These are phyloP conservation scores for Mycena kentingensis DNA, from an alignment of 768 basidiomycete genomes.

Conservation along the genomic window DNA sequence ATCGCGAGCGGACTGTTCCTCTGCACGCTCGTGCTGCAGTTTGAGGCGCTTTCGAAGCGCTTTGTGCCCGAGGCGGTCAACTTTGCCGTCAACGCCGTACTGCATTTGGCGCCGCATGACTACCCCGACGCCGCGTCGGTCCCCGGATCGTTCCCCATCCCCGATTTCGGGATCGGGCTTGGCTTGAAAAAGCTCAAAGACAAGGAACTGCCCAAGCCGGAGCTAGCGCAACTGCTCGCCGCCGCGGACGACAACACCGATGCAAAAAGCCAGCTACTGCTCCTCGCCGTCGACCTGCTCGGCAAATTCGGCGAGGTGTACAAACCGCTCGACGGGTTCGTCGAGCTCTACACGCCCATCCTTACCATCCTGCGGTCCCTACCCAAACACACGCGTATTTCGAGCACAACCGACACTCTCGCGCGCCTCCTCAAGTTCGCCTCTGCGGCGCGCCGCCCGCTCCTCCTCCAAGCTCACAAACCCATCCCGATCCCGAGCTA, in stretches of 20 bases:
- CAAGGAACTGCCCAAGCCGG: conserved; percentile 44
- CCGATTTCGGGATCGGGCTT: conserved; percentile 59
- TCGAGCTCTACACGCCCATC: no score
- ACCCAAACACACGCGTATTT: conserved; percentile 49
- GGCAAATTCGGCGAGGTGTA: conserved; percentile 88
- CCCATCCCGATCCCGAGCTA: conserved; percentile 94
- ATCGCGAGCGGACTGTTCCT: conserved; percentile 87
- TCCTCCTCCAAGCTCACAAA: conserved; percentile 89
- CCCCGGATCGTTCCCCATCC: conserved; percentile 72
- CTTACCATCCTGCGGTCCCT: conserved; percentile 61
- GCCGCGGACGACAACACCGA: conserved; percentile 48
- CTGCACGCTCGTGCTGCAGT: conserved; percentile 82
- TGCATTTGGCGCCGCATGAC: conserved; percentile 71
- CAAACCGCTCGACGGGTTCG: conserved; percentile 61
- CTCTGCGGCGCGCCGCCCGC: conserved; percentile 69
- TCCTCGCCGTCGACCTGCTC: conserved; percentile 62
- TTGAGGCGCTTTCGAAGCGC: conserved; percentile 81
- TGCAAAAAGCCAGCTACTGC: conserved; percentile 71
- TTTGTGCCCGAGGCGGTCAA: conserved; percentile 88
- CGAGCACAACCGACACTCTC: conserved; percentile 50
- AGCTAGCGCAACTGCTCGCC: conserved; percentile 47
- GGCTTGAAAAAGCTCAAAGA: conserved; percentile 42
- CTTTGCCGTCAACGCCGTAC: conserved; percentile 70
- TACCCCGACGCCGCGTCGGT: conserved; percentile 48
- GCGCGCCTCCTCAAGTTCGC: conserved; percentile 73